Conservation (phyloP, 2,329 filamentous ascomycete species). For the Microthyrium microscopicum region DNA sequence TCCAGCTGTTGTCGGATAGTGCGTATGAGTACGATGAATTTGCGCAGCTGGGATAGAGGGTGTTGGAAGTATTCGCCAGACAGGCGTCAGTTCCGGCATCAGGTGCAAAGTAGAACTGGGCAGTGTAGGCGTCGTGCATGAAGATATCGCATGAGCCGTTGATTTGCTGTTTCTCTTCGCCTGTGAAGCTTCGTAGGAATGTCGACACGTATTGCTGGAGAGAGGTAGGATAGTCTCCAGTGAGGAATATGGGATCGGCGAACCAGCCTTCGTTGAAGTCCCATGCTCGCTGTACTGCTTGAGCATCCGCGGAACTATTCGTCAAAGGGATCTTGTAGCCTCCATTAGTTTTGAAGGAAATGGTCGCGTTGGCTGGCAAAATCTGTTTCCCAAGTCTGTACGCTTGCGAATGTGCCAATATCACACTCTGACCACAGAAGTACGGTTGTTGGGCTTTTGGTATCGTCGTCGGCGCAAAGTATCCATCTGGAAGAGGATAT, state of each 20-base stretch:
- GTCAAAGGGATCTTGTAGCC: constrained; percentile 71
- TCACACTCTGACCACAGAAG: constrained; percentile 51
- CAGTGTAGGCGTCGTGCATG: constrained; percentile 21
- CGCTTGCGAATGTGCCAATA: constrained; percentile 63
- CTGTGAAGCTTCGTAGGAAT: constrained; percentile 18
- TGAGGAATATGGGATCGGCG: constrained; percentile 68
- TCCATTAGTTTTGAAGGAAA: constrained; percentile 59
- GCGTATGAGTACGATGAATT: constrained; percentile 19
- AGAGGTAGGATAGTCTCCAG: constrained; percentile 56
- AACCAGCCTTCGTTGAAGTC: constrained; percentile 85
- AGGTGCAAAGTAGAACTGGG: constrained; percentile 19
- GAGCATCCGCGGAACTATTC: constrained; percentile 56
- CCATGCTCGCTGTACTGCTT: constrained; percentile 63
- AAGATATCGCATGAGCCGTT: constrained; percentile 20
- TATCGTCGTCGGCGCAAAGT: constrained; percentile 69
- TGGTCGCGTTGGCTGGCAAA: constrained; percentile 63
- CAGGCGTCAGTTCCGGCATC: constrained; percentile 22
- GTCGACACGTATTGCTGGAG: constrained; percentile 20
- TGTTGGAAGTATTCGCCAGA: constrained; percentile 16
- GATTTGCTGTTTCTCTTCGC: constrained; percentile 17
- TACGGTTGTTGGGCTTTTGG: constrained; percentile 45
- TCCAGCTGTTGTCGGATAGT: constrained; percentile 14
- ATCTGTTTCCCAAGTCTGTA: constrained; percentile 64
- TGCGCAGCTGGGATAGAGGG: constrained; percentile 19
- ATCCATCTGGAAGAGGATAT: constrained; percentile 47